These are phyloP conservation scores for Aspergillus calidoustus DNA, from an alignment of 2,329 filamentous ascomycete genomes.

Conservation along the genomic window DNA sequence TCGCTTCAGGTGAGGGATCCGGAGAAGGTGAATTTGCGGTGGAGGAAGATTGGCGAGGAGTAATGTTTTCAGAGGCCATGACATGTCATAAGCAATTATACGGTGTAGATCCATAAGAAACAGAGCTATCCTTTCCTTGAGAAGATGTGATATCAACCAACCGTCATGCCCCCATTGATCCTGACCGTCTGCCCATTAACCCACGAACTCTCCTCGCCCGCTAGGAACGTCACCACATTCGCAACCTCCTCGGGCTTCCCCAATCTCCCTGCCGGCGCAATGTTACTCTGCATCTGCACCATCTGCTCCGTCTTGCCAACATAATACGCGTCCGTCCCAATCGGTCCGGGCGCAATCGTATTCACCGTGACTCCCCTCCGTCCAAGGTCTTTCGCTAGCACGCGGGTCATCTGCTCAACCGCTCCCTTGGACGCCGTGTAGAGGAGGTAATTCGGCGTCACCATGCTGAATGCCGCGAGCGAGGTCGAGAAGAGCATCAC, in stretches of 20 bases:
- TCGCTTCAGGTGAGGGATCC: constrained; percentile 11
- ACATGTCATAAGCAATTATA: too few relatives aligned
- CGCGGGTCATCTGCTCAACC: constrained; percentile 76
- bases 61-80: too few relatives aligned
- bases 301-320: constrained; percentile 14
- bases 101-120: too few relatives aligned
- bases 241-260: constrained; percentile 18
- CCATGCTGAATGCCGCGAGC: constrained; percentile 66
- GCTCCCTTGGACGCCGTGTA: constrained; percentile 78
- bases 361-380: constrained; percentile 71
- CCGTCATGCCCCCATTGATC: neutral
- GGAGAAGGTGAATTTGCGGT: constrained; percentile 3
- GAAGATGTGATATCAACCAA: too few relatives aligned
- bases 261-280: constrained; percentile 8
- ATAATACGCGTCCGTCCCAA: constrained; percentile 72
- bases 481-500: constrained; percentile 77
- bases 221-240: constrained; percentile 16
- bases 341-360: constrained; percentile 68
- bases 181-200: constrained; percentile 16
- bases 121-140: too few relatives aligned
- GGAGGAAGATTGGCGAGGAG: neutral
- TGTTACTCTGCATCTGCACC: constrained; percentile 6
- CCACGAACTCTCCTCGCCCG: constrained; percentile 15
- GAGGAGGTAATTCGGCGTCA: constrained; percentile 66
- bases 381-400: constrained; percentile 72